A percentile compares a stretch with the other conserved stretches of the same genome.
These are phyloP conservation scores for Clitopilus hobsonii DNA, from an alignment of 768 basidiomycete species.

Conservation along the genomic window DNA sequence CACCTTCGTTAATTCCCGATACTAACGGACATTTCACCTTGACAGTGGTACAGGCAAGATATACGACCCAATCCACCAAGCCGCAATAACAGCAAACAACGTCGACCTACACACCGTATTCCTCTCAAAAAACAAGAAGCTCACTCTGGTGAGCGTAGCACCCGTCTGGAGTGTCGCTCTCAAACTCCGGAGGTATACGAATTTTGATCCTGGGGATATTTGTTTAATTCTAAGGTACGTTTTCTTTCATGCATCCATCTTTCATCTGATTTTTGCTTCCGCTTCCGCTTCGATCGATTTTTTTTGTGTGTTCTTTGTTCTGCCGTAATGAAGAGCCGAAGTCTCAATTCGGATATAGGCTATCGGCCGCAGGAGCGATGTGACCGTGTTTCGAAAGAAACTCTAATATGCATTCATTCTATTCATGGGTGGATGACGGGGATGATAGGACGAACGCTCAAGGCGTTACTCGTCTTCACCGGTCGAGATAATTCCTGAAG, in stretches of 20 bases:
- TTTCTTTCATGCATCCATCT: background rate
- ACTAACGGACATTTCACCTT: conserved; percentile 5
- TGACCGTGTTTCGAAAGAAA: too few species aligned
- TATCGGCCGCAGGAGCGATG: too few species aligned
- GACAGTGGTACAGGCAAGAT: conserved; percentile 14
- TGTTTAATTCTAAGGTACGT: conserved; percentile 61
- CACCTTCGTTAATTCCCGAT: background rate
- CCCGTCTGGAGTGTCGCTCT: conserved; percentile 72
- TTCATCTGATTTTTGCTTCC: background rate
- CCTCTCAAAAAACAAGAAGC: conserved; percentile 42
- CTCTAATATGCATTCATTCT: too few species aligned
- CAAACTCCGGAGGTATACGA: conserved; percentile 64
- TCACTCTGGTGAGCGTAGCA: conserved; percentile 55
- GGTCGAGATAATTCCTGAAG: too few species aligned
- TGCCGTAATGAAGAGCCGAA: too few species aligned
- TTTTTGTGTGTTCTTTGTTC: too few species aligned
- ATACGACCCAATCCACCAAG: conserved; percentile 61
- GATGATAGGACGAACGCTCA: background rate
- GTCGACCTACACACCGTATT: conserved; percentile 52
- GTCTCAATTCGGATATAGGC: too few species aligned
- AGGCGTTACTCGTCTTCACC: background rate
- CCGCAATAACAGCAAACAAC: conserved; percentile 48
- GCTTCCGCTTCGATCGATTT: background rate
- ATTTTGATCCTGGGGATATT: conserved; percentile 61
- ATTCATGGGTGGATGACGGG: background rate